Base-by-base conservation (phyloP, 1,139 yeast species). In the Kazachstania sp. region DNA sequence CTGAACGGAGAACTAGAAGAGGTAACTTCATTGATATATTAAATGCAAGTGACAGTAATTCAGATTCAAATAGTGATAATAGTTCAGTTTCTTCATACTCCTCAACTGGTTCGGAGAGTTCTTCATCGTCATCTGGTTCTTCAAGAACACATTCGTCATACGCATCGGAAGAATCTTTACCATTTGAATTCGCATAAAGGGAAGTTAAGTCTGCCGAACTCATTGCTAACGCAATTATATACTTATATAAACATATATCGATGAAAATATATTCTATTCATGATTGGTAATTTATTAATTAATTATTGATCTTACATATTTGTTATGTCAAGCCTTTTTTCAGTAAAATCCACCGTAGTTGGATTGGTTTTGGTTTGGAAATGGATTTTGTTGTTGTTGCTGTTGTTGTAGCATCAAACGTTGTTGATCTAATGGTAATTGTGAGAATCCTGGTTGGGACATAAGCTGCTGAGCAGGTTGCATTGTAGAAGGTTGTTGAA, bases 121-220 rank as follows among this genome's bases (percentile, higher is more conserved):
- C 39, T 11, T 31, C 44, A 4, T 35, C 44, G 6, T 45, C 37
- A 13, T 18, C 34, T 5, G 13, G 28, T 3, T 31, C 43, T 19
- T 51, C 56, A 2, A 45, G 54, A 3, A 51, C 48, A 19, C 41
- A 48, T 9, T 50, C 57, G 13, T 48, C 48, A n/a, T 40, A 40
- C n/a, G 23, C 36, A 3, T 49, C 51, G 26, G 42, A 54, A 5
- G 63, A 56, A 37, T 58, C 63, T 1, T 42, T 57, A 16, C 61
- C 63, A 2, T 57, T 57, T 47, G 59, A 59, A 44, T 58, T 58
- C 47, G 65, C 42, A 39, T 34, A 28, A 23, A 23, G 28, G 28
- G 8, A 9, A 9, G 9, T 4, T 7, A 4, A 23, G 28, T 23
- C 28, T 23, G 9, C 28, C 6, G 8, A 23, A 23, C 28, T 23